Percentiles rank a stretch among this genome's conserved stretches.
These are phyloP conservation scores for Globisporangium okanoganense DNA, from an alignment of 352 stramenopile species.

Conservation along the genomic window DNA sequence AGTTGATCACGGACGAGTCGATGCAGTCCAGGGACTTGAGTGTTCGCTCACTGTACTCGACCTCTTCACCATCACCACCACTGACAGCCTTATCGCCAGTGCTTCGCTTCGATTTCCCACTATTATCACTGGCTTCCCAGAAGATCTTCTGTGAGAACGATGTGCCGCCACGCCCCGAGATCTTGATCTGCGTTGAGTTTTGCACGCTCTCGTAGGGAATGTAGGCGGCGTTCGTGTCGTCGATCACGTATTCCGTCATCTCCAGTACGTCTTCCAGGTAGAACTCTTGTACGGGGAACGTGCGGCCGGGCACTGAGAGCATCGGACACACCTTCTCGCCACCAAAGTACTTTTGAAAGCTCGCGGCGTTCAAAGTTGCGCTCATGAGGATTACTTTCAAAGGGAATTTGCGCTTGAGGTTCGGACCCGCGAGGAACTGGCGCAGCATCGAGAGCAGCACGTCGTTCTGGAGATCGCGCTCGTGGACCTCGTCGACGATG, in stretches of 20 bases:
- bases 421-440: conserved; percentile 60
- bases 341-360: conserved; percentile 95
- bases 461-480: conserved; percentile 92
- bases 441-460: conserved; percentile 91
- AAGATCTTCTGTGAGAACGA: conserved; percentile 62
- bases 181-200: conserved; percentile 51
- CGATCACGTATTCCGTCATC: conserved; percentile 79
- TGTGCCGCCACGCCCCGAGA: conserved; percentile 58
- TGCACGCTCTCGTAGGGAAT: conserved; percentile 24
- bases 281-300: conserved; percentile 95
- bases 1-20: conserved; percentile 93
- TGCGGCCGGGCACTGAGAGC: conserved; percentile 90
- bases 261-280: conserved; percentile 95
- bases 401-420: conserved; percentile 36
- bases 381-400: conserved; percentile 97
- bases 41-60: conserved; percentile 85
- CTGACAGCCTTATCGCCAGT: background rate
- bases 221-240: conserved; percentile 60
- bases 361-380: conserved; percentile 93
- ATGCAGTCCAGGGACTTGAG: conserved; percentile 78
- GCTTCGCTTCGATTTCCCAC: conserved; percentile 33
- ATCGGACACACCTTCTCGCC: conserved; percentile 78
- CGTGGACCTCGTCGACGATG: conserved; percentile 98
- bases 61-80: background rate
- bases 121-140: conserved; percentile 33